Evolutionary conservation across 768 basidiomycete species (phyloP).

Genomic region (Termitomyces bulborhizus): DNA sequence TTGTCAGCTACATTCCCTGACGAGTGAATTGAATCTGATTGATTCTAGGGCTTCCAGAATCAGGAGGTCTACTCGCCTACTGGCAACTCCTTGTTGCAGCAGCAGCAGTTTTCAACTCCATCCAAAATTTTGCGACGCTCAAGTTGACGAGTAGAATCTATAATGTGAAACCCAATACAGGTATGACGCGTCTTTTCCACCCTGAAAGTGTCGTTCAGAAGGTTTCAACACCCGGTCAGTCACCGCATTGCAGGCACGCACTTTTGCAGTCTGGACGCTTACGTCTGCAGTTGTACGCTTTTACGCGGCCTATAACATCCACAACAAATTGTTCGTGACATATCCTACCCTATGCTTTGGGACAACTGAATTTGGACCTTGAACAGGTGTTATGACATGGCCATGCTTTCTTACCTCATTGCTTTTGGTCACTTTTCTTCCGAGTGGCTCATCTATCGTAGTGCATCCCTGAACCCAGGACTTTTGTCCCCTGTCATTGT

Average conservation of each 20-base stretch:
- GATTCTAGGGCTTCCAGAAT: conserved; percentile 53
- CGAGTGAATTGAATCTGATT: not conserved
- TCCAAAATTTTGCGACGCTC: conserved; percentile 77
- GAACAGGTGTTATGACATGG: conserved; percentile 84
- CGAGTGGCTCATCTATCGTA: conserved; percentile 79
- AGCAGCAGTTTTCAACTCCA: conserved; percentile 78
- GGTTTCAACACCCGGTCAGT: conserved; percentile 40
- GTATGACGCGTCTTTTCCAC: conserved; percentile 20
- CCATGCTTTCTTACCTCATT: conserved; percentile 82
- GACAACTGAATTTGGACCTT: conserved; percentile 6
- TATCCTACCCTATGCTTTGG: not conserved
- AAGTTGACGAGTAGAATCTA: conserved; percentile 79
- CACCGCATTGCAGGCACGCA: conserved; percentile 78
- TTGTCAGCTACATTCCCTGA: conserved; percentile 5
- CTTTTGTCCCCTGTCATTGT: conserved; percentile 76
- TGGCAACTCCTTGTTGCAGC: conserved; percentile 84
- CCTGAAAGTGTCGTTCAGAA: not conserved
- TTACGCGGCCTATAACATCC: conserved; percentile 88
- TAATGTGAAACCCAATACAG: conserved; percentile 32
- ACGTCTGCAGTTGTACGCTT: conserved; percentile 76
- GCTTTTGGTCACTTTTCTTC: conserved; percentile 87
- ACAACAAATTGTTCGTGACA: conserved; percentile 63
- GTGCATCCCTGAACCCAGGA: conserved; percentile 54
- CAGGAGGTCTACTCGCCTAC: conserved; percentile 68
- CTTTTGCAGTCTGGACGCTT: conserved; percentile 90